Evolutionary conservation across 495 filamentous ascomycete species (phyloP).

Genomic region (Podospora appendiculata): DNA sequence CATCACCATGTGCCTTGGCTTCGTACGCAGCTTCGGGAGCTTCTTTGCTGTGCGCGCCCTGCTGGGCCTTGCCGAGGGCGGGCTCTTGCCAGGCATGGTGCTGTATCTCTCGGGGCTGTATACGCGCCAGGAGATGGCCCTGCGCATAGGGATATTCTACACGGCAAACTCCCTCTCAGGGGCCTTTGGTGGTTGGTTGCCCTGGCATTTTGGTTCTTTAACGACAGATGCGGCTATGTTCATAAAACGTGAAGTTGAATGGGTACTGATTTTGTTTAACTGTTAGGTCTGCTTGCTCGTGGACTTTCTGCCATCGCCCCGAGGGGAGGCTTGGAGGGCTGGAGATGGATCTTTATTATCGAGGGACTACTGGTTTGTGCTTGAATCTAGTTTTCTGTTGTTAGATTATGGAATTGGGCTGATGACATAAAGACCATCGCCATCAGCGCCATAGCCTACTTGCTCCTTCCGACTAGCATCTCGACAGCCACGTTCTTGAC

Average conservation of each 20-base stretch:
- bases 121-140: constrained; percentile 39
- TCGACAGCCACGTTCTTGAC: constrained; percentile 46
- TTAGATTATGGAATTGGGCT: neutral
- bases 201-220: neutral
- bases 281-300: constrained; percentile 37
- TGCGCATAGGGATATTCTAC: constrained; percentile 48
- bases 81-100: constrained; percentile 43
- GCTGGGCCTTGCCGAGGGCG: constrained; percentile 54
- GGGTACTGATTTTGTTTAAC: neutral
- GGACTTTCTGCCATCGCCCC: constrained; percentile 32
- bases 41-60: constrained; percentile 72
- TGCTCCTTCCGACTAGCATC: constrained; percentile 51
- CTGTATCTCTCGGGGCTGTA: constrained; percentile 43
- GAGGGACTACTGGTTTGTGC: constrained; percentile 43
- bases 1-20: constrained; percentile 59
- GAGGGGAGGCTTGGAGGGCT: constrained; percentile 31
- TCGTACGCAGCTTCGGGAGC: constrained; percentile 64
- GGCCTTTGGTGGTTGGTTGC: constrained; percentile 42
- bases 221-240: neutral
- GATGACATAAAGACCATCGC: constrained; percentile 35
- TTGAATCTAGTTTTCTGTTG: constrained; percentile 3
- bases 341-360: constrained; percentile 48
- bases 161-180: constrained; percentile 48
- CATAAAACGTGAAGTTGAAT: neutral
- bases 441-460: constrained; percentile 46